Evolutionary conservation across 2,329 filamentous ascomycete genomes (phyloP).

Genomic region (Cordyceps cateniannulata): DNA sequence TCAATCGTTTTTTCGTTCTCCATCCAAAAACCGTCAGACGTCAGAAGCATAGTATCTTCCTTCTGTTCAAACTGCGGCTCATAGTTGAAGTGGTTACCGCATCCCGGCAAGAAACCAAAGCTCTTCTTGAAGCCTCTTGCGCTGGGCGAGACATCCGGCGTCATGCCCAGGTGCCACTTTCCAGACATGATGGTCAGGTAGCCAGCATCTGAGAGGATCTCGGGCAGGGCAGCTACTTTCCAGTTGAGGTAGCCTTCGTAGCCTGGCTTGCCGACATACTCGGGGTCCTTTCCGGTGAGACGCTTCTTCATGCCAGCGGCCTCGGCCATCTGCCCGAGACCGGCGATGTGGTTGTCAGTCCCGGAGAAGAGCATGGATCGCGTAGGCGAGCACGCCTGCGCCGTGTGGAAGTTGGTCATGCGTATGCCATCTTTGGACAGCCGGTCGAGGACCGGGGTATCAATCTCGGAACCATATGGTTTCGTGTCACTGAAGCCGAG

Average conservation of each 20-base stretch:
- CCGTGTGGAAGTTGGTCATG: slow-evolving; percentile 44
- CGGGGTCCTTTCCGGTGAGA: slow-evolving; percentile 15
- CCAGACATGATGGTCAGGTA: slow-evolving; percentile 56
- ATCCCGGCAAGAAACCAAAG: slow-evolving; percentile 54
- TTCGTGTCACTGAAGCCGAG: slow-evolving; percentile 55
- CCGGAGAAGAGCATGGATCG: slow-evolving; percentile 45
- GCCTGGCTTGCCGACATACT: slow-evolving; percentile 51
- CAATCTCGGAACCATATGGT: slow-evolving; percentile 54
- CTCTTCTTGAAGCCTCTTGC: slow-evolving; percentile 52
- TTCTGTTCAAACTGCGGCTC: slow-evolving; percentile 34
- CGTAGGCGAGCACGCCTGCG: not conserved
- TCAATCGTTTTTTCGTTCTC: slow-evolving; percentile 17
- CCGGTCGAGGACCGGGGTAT: slow-evolving; percentile 52
- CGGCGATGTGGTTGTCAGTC: slow-evolving; percentile 53
- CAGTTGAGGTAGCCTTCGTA: slow-evolving; percentile 60
- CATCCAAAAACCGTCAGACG: slow-evolving; percentile 20
- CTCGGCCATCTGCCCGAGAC: slow-evolving; percentile 38
- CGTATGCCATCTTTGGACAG: slow-evolving; percentile 20
- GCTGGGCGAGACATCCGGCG: slow-evolving; percentile 47
- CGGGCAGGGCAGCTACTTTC: slow-evolving; percentile 50
- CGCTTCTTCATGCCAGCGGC: not conserved
- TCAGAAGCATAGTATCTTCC: slow-evolving; percentile 24
- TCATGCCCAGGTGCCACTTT: slow-evolving; percentile 58
- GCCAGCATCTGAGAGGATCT: slow-evolving; percentile 50
- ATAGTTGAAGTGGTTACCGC: slow-evolving; percentile 46